Evolutionary conservation across 441 rosid genomes (phyloP).

Genomic region (Pelargonium citronellum): DNA sequence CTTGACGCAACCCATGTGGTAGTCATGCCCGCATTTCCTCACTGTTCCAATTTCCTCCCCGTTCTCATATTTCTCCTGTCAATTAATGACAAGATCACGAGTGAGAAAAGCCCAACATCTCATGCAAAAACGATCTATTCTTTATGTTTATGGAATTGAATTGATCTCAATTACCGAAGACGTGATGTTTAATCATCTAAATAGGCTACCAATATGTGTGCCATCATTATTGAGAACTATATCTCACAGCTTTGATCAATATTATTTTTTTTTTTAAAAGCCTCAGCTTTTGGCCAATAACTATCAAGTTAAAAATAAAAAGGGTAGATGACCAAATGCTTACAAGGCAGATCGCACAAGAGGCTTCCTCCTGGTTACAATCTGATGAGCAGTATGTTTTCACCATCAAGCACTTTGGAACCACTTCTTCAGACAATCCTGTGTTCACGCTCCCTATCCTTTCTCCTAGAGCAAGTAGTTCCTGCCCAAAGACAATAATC

Average conservation of each 20-base stretch:
- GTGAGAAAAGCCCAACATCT: neutral
- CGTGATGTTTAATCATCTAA: neutral
- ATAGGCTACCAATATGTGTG: neutral
- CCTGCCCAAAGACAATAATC: constrained; percentile 24
- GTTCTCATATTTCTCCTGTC: constrained; percentile 32
- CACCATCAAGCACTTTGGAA: constrained; percentile 29
- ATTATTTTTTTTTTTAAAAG: too few relatives aligned
- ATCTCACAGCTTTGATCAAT: neutral
- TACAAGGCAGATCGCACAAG: constrained; percentile 38
- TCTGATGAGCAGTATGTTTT: constrained; percentile 17
- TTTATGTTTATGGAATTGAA: neutral
- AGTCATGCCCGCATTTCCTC: constrained; percentile 13
- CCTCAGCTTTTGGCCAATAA: neutral
- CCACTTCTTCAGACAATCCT: constrained; percentile 30
- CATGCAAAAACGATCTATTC: neutral
- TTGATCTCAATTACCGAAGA: neutral
- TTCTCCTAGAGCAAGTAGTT: constrained; percentile 37
- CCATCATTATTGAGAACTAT: neutral
- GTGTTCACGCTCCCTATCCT: constrained; percentile 36
- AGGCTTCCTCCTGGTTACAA: constrained; percentile 23
- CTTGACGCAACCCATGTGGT: constrained; percentile 7
- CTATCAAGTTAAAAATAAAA: neutral
- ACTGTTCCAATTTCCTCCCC: constrained; percentile 22
- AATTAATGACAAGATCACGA: constrained; percentile 12
- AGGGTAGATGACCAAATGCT: constrained; percentile 3